Conservation (phyloP, 805 yeast genomes). For the Schizosaccharomyces lindneri region DNA sequence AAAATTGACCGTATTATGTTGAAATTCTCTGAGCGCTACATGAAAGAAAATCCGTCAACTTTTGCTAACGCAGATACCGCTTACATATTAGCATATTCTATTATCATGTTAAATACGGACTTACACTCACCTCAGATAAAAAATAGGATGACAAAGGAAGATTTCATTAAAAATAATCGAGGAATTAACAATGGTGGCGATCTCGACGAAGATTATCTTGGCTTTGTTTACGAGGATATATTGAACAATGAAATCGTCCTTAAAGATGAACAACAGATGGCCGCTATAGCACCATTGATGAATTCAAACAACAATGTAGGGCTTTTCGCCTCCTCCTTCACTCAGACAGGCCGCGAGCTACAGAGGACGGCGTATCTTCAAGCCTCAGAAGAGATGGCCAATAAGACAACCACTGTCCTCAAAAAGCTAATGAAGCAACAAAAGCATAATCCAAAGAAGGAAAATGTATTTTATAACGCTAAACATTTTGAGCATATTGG, state of each 20-base stretch:
- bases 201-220: constrained; percentile 48
- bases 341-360: constrained; percentile 34
- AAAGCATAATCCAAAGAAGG: constrained; percentile 3
- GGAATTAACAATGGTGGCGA: constrained; percentile 85
- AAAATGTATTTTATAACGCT: constrained; percentile 46
- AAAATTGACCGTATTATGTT: constrained; percentile 91
- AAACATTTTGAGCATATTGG: constrained; percentile 72
- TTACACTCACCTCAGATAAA: constrained; percentile 79
- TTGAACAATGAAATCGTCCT: constrained; percentile 65
- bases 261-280: constrained; percentile 83
- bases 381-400: constrained; percentile 77
- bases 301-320: constrained; percentile 11
- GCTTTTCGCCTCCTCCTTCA: constrained; percentile 17
- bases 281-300: constrained; percentile 30
- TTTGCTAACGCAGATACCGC: constrained; percentile 60
- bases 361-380: constrained; percentile 68
- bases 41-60: constrained; percentile 63
- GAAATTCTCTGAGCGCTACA: constrained; percentile 82
- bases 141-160: constrained; percentile 67
- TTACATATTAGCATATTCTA: constrained; percentile 69
- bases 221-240: constrained; percentile 53
- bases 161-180: constrained; percentile 60
- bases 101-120: constrained; percentile 86
- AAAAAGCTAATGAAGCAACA: constrained; percentile 28
- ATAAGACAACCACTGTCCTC: constrained; percentile 67